phyloP scores from a whole-genome alignment of 1,139 yeast species.

The Kluyveromyces sp. region DNA sequence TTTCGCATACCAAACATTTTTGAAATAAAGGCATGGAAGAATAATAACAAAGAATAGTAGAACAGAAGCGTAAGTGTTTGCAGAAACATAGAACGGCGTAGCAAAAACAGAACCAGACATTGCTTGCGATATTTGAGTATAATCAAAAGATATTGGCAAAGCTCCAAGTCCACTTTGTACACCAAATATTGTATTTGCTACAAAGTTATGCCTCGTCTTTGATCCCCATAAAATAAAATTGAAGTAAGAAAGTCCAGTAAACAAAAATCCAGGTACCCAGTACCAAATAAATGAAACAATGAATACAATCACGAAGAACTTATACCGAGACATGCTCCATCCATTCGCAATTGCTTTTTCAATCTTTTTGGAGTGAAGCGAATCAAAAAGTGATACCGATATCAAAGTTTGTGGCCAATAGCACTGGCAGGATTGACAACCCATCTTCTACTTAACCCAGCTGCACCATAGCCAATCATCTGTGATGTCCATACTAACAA shows the following conservation, averaged over 20 bases:
- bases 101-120: constrained; percentile 39
- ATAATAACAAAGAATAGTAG: constrained; percentile 37
- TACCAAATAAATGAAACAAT: constrained; percentile 40
- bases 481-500: constrained; percentile 46
- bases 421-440: constrained; percentile 50
- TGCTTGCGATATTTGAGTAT: constrained; percentile 35
- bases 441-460: constrained; percentile 51
- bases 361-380: constrained; percentile 41
- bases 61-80: constrained; percentile 31
- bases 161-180: constrained; percentile 43
- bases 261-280: constrained; percentile 46
- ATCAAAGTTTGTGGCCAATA: constrained; percentile 54
- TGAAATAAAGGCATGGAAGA: constrained; percentile 38
- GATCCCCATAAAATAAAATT: constrained; percentile 46
- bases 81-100: constrained; percentile 45
- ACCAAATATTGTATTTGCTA: constrained; percentile 50
- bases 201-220: constrained; percentile 41
- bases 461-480: constrained; percentile 55
- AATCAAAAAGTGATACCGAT: constrained; percentile 47
- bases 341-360: constrained; percentile 37
- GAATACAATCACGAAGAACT: constrained; percentile 37
- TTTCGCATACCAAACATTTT: constrained; percentile 45
- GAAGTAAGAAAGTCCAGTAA: constrained; percentile 34
- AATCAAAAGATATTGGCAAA: constrained; percentile 47
- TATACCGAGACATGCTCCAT: constrained; percentile 30